These are phyloP conservation scores for Cladosporium sp. DNA, from an alignment of 2,329 filamentous ascomycete genomes.

Conservation along the genomic window DNA sequence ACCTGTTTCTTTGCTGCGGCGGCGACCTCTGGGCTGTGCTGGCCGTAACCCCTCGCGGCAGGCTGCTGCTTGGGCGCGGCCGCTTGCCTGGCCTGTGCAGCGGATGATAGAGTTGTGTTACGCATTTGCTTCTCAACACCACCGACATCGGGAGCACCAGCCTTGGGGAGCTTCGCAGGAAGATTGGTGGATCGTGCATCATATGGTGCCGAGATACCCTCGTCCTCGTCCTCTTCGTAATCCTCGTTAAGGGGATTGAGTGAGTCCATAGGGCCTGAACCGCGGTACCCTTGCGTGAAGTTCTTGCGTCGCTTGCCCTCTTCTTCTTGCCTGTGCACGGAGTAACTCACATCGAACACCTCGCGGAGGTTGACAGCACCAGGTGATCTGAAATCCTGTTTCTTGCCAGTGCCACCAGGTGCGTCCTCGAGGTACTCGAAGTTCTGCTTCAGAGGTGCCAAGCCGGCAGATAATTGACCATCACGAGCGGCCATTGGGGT, in stretches of 20 bases:
- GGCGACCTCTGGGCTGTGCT: slow-evolving; percentile 80
- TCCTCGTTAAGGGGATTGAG: slow-evolving; percentile 63
- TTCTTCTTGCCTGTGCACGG: slow-evolving; percentile 93
- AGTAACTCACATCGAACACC: slow-evolving; percentile 97
- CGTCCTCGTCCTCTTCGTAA: slow-evolving; percentile 58
- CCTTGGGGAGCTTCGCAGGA: slow-evolving; percentile 64
- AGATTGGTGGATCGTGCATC: slow-evolving; percentile 45
- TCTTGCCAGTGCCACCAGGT: slow-evolving; percentile 42
- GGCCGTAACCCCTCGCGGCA: slow-evolving; percentile 69
- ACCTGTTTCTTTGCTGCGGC: slow-evolving; percentile 80
- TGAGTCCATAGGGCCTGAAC: slow-evolving; percentile 60
- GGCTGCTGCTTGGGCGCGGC: slow-evolving; percentile 41
- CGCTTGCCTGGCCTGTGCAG: slow-evolving; percentile 57
- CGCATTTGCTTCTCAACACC: slow-evolving; percentile 84
- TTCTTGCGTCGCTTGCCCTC: slow-evolving; percentile 89
- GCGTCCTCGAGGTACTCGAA: slow-evolving; percentile 55
- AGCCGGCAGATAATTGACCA: slow-evolving; percentile 35
- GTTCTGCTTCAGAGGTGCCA: slow-evolving; percentile 44
- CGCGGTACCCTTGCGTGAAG: slow-evolving; percentile 65
- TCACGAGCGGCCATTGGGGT: slow-evolving; percentile 60
- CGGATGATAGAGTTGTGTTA: slow-evolving; percentile 70
- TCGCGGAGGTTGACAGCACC: slow-evolving; percentile 93
- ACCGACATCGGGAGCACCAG: slow-evolving; percentile 55
- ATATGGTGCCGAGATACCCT: slow-evolving; percentile 54
- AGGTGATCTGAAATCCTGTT: slow-evolving; percentile 87